Percentiles rank a stretch among this genome's conserved stretches.
Conservation (phyloP, 2,329 filamentous ascomycete species). For the Fusarium tjaetaba region DNA sequence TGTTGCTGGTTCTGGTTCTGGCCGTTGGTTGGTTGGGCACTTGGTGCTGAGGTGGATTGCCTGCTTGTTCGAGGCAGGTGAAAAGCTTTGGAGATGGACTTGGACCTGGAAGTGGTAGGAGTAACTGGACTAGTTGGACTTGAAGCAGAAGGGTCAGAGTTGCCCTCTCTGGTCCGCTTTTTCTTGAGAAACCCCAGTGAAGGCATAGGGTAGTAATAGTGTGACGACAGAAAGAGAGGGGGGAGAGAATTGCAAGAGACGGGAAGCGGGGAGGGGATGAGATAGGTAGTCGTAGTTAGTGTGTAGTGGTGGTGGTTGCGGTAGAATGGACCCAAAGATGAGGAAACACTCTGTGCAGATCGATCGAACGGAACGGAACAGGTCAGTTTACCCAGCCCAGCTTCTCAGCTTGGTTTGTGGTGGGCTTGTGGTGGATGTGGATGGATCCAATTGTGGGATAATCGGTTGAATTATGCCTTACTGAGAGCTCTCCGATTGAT, state of each 20-base stretch:
- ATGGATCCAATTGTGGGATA: constrained; percentile 21
- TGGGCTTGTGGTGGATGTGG: constrained; percentile 2
- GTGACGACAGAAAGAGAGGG: constrained; percentile 34
- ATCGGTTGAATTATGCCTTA: not conserved
- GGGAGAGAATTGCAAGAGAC: constrained; percentile 11
- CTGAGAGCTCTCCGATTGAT: not conserved
- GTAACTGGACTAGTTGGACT: constrained; percentile 73
- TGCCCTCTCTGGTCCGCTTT: constrained; percentile 95
- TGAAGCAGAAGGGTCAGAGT: constrained; percentile 73
- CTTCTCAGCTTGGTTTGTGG: constrained; percentile 28
- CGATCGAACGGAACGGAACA: constrained; percentile 32
- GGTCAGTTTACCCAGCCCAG: constrained; percentile 17
- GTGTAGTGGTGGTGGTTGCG: constrained; percentile 15
- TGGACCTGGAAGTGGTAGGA: constrained; percentile 60
- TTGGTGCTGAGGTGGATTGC: constrained; percentile 41
- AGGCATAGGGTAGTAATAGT: constrained; percentile 73
- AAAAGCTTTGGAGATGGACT: constrained; percentile 59
- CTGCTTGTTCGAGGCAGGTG: constrained; percentile 52
- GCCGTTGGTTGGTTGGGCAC: constrained; percentile 24
- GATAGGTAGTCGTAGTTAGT: constrained; percentile 7
- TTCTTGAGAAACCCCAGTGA: constrained; percentile 97
- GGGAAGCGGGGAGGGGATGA: constrained; percentile 27
- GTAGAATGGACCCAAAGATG: constrained; percentile 32
- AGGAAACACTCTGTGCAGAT: constrained; percentile 39
- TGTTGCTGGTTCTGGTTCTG: constrained; percentile 33